phyloP scores from a whole-genome alignment of 805 yeast species.

The fission yeast (Schizosaccharomyces pombe) region DNA sequence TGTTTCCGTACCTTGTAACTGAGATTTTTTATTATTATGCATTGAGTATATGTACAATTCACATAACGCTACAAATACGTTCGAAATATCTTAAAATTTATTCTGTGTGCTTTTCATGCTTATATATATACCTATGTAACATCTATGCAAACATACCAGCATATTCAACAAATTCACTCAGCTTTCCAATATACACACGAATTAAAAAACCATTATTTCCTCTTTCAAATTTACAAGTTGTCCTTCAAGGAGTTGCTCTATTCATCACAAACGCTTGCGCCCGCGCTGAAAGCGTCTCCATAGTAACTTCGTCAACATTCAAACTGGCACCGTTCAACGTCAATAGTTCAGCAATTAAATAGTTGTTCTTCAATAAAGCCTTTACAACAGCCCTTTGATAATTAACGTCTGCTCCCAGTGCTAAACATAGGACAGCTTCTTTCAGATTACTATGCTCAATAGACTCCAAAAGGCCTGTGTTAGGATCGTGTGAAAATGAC shows the following conservation, averaged over 20 bases:
- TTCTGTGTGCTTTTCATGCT: too few species aligned
- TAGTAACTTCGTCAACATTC: background rate
- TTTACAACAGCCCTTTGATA: background rate
- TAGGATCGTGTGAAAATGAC: constrained; percentile 16
- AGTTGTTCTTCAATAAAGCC: background rate
- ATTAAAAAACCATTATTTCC: too few species aligned
- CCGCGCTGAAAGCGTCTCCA: constrained; percentile 2
- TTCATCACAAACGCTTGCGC: background rate
- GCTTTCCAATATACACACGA: too few species aligned
- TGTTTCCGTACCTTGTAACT: background rate
- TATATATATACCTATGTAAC: too few species aligned
- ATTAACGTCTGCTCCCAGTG: constrained; percentile 17
- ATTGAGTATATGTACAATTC: too few species aligned
- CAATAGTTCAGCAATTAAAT: background rate
- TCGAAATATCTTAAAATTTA: too few species aligned
- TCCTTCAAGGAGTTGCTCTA: too few species aligned
- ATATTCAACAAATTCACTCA: too few species aligned
- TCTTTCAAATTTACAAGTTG: too few species aligned
- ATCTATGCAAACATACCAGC: too few species aligned
- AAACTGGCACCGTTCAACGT: background rate
- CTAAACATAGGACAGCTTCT: constrained; percentile 16
- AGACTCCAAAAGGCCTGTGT: constrained; percentile 15
- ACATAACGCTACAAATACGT: too few species aligned
- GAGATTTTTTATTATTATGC: background rate
- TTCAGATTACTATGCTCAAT: constrained; percentile 15